These are phyloP conservation scores for Elsinoe necatrix DNA, from an alignment of 2,329 filamentous ascomycete genomes.

Conservation along the genomic window DNA sequence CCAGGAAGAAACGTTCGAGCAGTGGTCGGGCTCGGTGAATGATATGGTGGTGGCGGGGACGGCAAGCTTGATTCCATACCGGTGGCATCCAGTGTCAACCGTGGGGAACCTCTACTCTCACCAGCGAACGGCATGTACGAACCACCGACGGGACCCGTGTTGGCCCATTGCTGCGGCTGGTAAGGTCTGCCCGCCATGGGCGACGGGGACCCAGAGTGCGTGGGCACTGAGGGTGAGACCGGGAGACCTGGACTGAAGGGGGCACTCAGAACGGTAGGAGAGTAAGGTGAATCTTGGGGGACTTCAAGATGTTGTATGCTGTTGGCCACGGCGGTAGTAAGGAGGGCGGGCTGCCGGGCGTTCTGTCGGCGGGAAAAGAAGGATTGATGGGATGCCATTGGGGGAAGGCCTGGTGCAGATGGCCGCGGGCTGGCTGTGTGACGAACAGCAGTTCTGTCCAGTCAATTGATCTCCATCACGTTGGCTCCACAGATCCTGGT, in stretches of 20 bases:
- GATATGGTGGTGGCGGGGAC: conserved; percentile 43
- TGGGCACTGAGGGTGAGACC: conserved; percentile 23
- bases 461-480: conserved; percentile 4
- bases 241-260: conserved; percentile 26
- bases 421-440: conserved; percentile 1
- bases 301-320: conserved; percentile 25
- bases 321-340: conserved; percentile 29
- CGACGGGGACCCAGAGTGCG: conserved; percentile 23
- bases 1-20: conserved; percentile 30
- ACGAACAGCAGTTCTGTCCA: conserved; percentile 11
- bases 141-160: conserved; percentile 32
- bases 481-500: conserved; percentile 8
- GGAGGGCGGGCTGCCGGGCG: conserved; percentile 34
- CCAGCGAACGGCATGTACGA: conserved; percentile 29
- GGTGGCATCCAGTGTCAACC: conserved; percentile 31
- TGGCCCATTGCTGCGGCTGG: conserved; percentile 44
- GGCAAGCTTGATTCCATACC: conserved; percentile 41
- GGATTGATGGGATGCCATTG: conserved; percentile 18
- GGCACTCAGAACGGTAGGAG: conserved; percentile 20
- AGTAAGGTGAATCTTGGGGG: conserved; percentile 17
- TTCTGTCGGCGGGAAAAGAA: conserved; percentile 20
- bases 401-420: conserved; percentile 2
- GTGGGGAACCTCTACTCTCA: conserved; percentile 22
- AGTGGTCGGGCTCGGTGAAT: conserved; percentile 35
- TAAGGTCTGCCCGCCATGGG: conserved; percentile 30